phyloP scores from a whole-genome alignment of 257 asterid genomes.

The Ilex asprella region DNA sequence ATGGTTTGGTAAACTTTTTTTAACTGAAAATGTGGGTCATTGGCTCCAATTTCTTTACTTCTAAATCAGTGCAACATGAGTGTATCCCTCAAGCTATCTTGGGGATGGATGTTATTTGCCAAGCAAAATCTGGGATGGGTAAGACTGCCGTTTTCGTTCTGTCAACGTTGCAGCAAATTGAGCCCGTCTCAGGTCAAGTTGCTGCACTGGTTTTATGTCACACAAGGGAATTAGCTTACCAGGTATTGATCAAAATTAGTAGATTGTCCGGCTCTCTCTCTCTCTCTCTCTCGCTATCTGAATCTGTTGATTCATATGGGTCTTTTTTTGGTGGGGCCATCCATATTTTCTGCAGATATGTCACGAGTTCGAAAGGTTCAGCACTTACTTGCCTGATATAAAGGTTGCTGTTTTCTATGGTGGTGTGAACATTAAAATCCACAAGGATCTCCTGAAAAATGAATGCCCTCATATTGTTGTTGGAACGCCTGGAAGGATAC shows the following conservation, averaged over 20 bases:
- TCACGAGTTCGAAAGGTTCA: constrained; percentile 84
- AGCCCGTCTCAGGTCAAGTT: constrained; percentile 84
- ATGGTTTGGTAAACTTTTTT: constrained; percentile 53
- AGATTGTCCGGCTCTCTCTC: too few relatives aligned
- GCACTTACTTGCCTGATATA: constrained; percentile 67
- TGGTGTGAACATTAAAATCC: constrained; percentile 70
- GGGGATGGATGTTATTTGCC: constrained; percentile 97
- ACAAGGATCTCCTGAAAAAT: constrained; percentile 82
- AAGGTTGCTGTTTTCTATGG: constrained; percentile 89
- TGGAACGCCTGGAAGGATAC: constrained; percentile 87
- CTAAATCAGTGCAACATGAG: constrained; percentile 94
- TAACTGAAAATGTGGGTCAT: constrained; percentile 75
- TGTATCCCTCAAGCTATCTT: constrained; percentile 94
- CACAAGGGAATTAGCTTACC: constrained; percentile 87
- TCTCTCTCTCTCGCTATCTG: too few relatives aligned
- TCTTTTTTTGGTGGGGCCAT: background rate
- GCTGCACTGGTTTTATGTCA: constrained; percentile 81
- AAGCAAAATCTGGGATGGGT: constrained; percentile 98
- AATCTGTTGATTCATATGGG: too few relatives aligned
- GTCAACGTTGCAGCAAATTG: constrained; percentile 86
- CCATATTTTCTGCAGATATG: constrained; percentile 52
- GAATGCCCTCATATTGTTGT: constrained; percentile 91
- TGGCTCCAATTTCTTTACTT: constrained; percentile 74
- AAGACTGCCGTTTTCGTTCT: constrained; percentile 91
- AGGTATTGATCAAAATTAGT: constrained; percentile 29